A percentile compares a stretch with the other conserved stretches of the same genome.
Conservation (phyloP, 345 rosid species). For the Melaleuca alternifolia region DNA sequence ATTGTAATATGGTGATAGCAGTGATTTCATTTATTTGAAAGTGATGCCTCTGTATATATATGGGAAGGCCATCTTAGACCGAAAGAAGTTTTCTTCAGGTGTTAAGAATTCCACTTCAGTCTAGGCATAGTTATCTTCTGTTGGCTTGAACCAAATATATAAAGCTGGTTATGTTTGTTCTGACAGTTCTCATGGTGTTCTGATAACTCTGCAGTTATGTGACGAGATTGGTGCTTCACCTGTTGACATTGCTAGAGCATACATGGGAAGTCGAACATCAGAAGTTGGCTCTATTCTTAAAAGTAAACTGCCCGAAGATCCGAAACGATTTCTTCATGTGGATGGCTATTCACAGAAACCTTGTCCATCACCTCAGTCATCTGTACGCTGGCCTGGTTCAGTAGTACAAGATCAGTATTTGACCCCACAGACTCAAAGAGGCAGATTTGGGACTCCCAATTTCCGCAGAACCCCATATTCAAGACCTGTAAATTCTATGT, state of each 20-base stretch:
- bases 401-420: slow-evolving; percentile 45
- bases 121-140: not conserved
- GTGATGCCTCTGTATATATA: not conserved
- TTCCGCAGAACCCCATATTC: slow-evolving; percentile 81
- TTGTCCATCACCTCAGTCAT: slow-evolving; percentile 44
- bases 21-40: not conserved
- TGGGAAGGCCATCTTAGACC: not conserved
- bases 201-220: slow-evolving; percentile 2
- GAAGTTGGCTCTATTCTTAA: slow-evolving; percentile 34
- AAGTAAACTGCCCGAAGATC: slow-evolving; percentile 35
- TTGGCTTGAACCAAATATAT: not conserved
- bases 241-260: slow-evolving; percentile 73
- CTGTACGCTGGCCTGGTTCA: slow-evolving; percentile 87
- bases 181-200: not conserved
- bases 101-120: not conserved
- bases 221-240: slow-evolving; percentile 63
- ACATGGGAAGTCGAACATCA: slow-evolving; percentile 49
- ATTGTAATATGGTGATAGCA: not conserved
- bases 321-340: slow-evolving; percentile 9
- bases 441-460: slow-evolving; percentile 44
- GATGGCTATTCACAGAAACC: slow-evolving; percentile 34
- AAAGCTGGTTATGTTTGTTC: not conserved
- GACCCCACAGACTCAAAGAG: slow-evolving; percentile 67
- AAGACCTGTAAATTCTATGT: slow-evolving; percentile 47
- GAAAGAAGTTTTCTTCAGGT: not conserved